Evolutionary conservation across 495 filamentous ascomycete genomes (phyloP), one percentile per base, ranked within the genome.

Genomic region (Xylaria venustula): DNA sequence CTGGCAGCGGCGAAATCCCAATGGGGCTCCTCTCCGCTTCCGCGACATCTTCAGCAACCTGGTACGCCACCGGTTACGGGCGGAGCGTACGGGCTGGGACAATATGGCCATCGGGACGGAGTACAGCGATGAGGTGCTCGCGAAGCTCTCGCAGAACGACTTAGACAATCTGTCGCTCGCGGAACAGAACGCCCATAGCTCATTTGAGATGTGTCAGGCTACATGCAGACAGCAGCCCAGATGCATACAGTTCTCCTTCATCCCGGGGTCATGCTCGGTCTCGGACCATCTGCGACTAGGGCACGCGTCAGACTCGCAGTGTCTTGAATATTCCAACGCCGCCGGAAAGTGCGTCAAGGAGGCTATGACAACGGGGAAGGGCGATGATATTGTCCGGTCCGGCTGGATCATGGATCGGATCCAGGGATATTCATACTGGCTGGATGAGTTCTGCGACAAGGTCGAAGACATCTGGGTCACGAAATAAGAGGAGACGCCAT

Each of bases 231-330:
- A 70, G 44, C 70, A 76, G 17, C 30, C 61, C 0, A 65, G 70
- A 0, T 78, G 76, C 58, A 64, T 78, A 7, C 74, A 76, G 32
- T 77, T 74, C 41, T 71, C 73, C 5, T 75, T 70, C 51, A 51
- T 71, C 3, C 59, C 67, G 14, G 53, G 54, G 8, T 59, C 68
- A 54, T 61, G 62, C 57, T 37, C 69, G 66, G 66, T 70, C 8
- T 71, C 73, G 12, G 70, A 61, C 25, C 20, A 61, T 11, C 14
- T 61, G 30, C 58, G 58, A n/a, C 3, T 61, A 0, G 58, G 58
- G 0, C 58, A 32, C 26, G 50, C 49, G 0, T 25, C 58, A 14
- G 58, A 61, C 19, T 15, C 50, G 30, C 58, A 61, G 41, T 61
- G 58, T 17, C 49, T 61, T 9, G 58, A 61, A 25, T 61, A 61